Conservation (phyloP, 768 basidiomycete species). For the Tylopilus felleus region DNA sequence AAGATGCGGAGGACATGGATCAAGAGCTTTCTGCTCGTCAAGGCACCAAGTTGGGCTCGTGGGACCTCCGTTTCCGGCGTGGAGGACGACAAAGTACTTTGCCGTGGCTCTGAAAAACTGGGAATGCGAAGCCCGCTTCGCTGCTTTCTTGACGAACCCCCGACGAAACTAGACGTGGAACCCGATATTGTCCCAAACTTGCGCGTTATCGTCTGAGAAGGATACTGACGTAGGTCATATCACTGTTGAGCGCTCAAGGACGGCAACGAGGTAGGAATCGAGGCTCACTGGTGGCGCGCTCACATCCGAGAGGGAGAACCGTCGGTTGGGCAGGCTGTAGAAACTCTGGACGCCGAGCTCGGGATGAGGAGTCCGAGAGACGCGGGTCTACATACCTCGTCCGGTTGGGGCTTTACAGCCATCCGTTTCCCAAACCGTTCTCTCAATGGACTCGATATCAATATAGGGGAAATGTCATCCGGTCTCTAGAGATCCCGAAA, state of each 20-base stretch:
- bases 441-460: slow-evolving; percentile 25
- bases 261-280: neutral
- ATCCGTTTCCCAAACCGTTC: slow-evolving; percentile 31
- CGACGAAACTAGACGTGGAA: slow-evolving; percentile 8
- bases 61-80: neutral
- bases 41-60: neutral
- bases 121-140: slow-evolving; percentile 14
- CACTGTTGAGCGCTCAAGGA: neutral
- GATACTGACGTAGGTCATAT: neutral
- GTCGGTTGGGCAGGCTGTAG: slow-evolving; percentile 30
- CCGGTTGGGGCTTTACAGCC: slow-evolving; percentile 21
- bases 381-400: slow-evolving; percentile 22
- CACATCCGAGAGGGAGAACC: slow-evolving; percentile 29
- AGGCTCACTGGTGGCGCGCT: slow-evolving; percentile 14
- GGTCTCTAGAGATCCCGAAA: slow-evolving; percentile 7
- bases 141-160: slow-evolving; percentile 4
- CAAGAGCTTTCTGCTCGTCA: neutral
- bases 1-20: slow-evolving; percentile 12
- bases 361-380: neutral
- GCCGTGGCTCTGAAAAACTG: slow-evolving; percentile 3
- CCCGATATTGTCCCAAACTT: slow-evolving; percentile 29
- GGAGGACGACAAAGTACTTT: neutral
- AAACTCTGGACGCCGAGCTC: slow-evolving; percentile 14
- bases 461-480: slow-evolving; percentile 25
- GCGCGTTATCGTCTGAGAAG: slow-evolving; percentile 8